These are phyloP conservation scores for Solanum medicagineum DNA, from an alignment of 257 asterid species.

Conservation along the genomic window DNA sequence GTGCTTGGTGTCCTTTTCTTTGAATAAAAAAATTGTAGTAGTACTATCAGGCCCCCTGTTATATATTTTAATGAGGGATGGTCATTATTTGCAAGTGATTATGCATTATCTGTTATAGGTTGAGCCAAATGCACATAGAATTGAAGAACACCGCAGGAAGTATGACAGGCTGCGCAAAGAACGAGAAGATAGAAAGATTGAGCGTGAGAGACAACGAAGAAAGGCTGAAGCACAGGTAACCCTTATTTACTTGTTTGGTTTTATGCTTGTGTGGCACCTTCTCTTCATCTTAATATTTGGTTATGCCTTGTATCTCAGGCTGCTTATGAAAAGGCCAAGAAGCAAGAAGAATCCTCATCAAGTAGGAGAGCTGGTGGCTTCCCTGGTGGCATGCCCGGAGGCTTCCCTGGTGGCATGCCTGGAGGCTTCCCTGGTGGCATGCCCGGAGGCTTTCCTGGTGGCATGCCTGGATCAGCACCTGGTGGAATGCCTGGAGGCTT, in stretches of 20 bases:
- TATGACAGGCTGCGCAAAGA: constrained; percentile 89
- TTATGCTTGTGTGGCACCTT: background rate
- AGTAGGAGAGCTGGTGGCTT: constrained; percentile 48
- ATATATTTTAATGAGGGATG: background rate
- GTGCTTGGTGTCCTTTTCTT: background rate
- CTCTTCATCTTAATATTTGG: background rate
- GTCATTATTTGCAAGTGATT: background rate
- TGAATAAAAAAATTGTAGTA: background rate
- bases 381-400: constrained; percentile 24
- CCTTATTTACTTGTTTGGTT: background rate
- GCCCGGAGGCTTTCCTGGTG: constrained; percentile 18
- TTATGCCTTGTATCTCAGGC: constrained; percentile 35
- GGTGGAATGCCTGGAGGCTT: constrained; percentile 14
- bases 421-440: constrained; percentile 29
- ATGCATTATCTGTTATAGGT: constrained; percentile 29
- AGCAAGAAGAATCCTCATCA: constrained; percentile 69
- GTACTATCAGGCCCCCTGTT: background rate
- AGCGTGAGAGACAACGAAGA: constrained; percentile 70
- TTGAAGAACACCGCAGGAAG: constrained; percentile 85
- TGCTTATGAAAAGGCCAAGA: constrained; percentile 90
- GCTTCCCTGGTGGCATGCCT: constrained; percentile 18
- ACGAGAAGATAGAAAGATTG: constrained; percentile 58
- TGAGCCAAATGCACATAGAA: constrained; percentile 87
- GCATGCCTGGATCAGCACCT: background rate
- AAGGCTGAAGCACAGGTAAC: constrained; percentile 84